These are phyloP conservation scores for Diaporthe ilicicola DNA, from an alignment of 2,329 filamentous ascomycete genomes.

Conservation along the genomic window DNA sequence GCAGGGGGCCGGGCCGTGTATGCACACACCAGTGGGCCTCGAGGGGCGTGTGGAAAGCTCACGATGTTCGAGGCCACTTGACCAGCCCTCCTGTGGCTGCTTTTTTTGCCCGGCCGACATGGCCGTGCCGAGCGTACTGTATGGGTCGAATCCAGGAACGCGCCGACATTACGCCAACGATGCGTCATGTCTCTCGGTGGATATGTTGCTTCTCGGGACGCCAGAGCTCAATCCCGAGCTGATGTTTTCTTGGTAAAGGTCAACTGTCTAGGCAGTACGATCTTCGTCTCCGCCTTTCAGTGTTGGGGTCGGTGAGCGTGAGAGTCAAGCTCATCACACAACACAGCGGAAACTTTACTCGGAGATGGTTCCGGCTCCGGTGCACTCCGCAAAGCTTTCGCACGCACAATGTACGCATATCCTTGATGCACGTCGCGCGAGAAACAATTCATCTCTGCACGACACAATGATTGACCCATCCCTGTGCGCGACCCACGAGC, in stretches of 20 bases:
- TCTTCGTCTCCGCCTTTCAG: background rate
- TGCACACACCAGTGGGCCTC: background rate
- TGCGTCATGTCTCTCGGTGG: background rate
- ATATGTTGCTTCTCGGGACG: background rate
- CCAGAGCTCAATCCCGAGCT: background rate
- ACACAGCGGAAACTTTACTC: background rate
- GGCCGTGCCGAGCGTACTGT: slow-evolving; percentile 28
- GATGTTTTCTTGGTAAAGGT: background rate
- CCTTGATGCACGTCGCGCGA: background rate
- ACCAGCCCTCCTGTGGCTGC: slow-evolving; percentile 15
- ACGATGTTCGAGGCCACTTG: slow-evolving; percentile 15
- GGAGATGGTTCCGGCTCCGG: background rate
- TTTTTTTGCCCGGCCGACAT: background rate
- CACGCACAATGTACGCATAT: background rate
- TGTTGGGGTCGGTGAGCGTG: background rate
- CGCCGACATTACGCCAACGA: background rate
- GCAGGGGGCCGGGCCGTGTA: background rate
- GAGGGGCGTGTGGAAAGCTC: slow-evolving; percentile 25
- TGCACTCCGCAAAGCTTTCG: too few relatives aligned
- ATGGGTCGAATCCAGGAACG: background rate
- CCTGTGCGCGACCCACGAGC: background rate
- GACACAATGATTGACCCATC: background rate
- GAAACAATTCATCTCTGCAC: background rate
- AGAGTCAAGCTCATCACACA: background rate
- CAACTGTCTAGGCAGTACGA: background rate